Conservation (phyloP, 768 basidiomycete genomes). For the Paxillus rubicundulus region DNA sequence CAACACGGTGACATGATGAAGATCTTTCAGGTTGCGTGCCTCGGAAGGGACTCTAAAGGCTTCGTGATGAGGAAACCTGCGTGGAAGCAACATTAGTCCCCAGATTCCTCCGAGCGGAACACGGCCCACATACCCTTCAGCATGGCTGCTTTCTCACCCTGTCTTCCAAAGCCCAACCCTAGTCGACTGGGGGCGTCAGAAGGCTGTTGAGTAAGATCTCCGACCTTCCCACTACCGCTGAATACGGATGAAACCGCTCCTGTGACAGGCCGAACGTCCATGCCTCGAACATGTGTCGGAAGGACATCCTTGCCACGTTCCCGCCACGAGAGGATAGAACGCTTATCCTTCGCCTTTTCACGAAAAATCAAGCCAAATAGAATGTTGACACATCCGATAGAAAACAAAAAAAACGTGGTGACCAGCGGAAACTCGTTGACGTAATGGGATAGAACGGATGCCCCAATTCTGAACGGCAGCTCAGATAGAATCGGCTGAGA, state of each 20-base stretch:
- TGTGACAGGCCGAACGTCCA: constrained; percentile 24
- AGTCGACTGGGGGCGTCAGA: constrained; percentile 31
- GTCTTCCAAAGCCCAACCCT: constrained; percentile 75
- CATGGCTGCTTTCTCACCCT: constrained; percentile 76
- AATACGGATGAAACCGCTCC: constrained; percentile 11
- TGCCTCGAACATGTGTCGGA: constrained; percentile 37
- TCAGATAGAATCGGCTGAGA: neutral
- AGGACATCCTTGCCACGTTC: constrained; percentile 55
- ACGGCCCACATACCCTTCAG: constrained; percentile 46
- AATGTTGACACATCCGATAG: constrained; percentile 81
- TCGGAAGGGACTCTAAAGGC: constrained; percentile 57
- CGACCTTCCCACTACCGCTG: constrained; percentile 11
- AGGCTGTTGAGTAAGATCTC: neutral
- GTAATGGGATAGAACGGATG: constrained; percentile 70
- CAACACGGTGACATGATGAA: too few relatives aligned
- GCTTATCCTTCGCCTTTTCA: constrained; percentile 58
- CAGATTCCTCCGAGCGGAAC: neutral
- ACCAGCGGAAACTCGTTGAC: constrained; percentile 85
- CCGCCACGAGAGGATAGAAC: constrained; percentile 68
- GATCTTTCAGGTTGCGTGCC: constrained; percentile 30
- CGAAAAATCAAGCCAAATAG: constrained; percentile 80
- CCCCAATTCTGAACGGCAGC: constrained; percentile 48
- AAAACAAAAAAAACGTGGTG: constrained; percentile 82
- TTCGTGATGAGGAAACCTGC: constrained; percentile 56
- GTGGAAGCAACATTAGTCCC: neutral